Percentiles rank a stretch among this genome's conserved stretches.
These are phyloP conservation scores for Jamesozyma hellenica DNA, from an alignment of 805 yeast genomes.

Conservation along the genomic window DNA sequence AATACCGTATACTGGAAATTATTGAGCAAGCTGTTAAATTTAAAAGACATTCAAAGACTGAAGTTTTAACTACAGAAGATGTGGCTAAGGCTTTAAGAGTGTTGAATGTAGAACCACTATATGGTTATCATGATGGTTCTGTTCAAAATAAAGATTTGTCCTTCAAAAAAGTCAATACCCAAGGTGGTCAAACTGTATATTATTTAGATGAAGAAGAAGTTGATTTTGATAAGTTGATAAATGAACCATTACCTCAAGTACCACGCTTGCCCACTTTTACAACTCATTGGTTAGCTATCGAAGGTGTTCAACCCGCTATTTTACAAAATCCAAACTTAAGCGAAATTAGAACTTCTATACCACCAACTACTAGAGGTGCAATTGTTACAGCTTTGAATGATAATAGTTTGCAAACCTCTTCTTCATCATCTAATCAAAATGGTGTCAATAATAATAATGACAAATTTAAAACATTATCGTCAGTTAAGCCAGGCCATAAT, in stretches of 20 bases:
- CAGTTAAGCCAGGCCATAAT: slow-evolving; percentile 33
- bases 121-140: slow-evolving; percentile 57
- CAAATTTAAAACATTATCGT: slow-evolving; percentile 22
- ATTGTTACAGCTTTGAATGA: slow-evolving; percentile 53
- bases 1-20: slow-evolving; percentile 89
- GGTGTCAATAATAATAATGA: slow-evolving; percentile 15
- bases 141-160: slow-evolving; percentile 45
- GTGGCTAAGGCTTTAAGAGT: slow-evolving; percentile 72
- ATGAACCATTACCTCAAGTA: slow-evolving; percentile 89
- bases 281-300: slow-evolving; percentile 95
- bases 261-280: slow-evolving; percentile 89
- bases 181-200: slow-evolving; percentile 88
- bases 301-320: slow-evolving; percentile 95
- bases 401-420: slow-evolving; percentile 31
- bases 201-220: slow-evolving; percentile 88
- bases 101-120: slow-evolving; percentile 87
- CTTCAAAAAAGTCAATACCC: slow-evolving; percentile 81
- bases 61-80: slow-evolving; percentile 70
- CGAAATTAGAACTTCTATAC: slow-evolving; percentile 60
- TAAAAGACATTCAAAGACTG: slow-evolving; percentile 88
- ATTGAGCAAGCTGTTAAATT: slow-evolving; percentile 92
- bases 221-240: slow-evolving; percentile 86
- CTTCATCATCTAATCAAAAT: slow-evolving; percentile 7
- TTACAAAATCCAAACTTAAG: slow-evolving; percentile 84
- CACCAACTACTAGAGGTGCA: slow-evolving; percentile 78